Percentiles rank a stretch among this genome's conserved stretches.
These are phyloP conservation scores for Neopestalotiopsis rosae DNA, from an alignment of 2,329 filamentous ascomycete genomes.

Conservation along the genomic window DNA sequence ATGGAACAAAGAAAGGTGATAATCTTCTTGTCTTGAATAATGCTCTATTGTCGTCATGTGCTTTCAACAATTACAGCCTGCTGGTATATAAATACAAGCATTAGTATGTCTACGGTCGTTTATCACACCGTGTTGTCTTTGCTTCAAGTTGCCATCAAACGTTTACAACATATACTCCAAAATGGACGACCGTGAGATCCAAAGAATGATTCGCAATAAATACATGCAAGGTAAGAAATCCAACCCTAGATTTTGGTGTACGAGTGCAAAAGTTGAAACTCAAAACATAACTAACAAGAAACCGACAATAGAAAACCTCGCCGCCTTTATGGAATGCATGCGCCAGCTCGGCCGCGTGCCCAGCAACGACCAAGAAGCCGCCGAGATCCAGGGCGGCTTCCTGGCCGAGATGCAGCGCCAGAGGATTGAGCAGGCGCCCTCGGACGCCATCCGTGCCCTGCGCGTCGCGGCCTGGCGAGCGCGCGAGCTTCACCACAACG, in stretches of 20 bases:
- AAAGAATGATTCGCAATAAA: neutral
- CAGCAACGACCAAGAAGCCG: neutral
- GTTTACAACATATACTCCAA: neutral
- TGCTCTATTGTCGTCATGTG: neutral
- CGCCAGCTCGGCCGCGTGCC: neutral
- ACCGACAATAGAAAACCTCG: neutral
- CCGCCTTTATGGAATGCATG: neutral
- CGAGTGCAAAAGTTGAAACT: too few species aligned
- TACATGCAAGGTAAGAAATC: neutral
- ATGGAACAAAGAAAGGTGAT: neutral
- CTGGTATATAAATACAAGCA: neutral
- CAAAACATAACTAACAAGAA: neutral
- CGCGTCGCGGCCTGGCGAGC: neutral
- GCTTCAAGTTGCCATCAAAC: neutral
- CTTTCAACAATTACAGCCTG: neutral
- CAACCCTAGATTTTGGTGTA: neutral
- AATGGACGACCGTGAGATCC: neutral
- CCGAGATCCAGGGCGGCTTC: neutral
- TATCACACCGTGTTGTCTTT: neutral
- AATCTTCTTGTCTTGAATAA: neutral
- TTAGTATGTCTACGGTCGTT: neutral
- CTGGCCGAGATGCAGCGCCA: neutral
- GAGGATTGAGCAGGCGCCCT: neutral
- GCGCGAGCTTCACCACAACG: neutral
- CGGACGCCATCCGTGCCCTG: neutral